phyloP scores from a whole-genome alignment of 495 filamentous ascomycete genomes.

The Niebla homalea region DNA sequence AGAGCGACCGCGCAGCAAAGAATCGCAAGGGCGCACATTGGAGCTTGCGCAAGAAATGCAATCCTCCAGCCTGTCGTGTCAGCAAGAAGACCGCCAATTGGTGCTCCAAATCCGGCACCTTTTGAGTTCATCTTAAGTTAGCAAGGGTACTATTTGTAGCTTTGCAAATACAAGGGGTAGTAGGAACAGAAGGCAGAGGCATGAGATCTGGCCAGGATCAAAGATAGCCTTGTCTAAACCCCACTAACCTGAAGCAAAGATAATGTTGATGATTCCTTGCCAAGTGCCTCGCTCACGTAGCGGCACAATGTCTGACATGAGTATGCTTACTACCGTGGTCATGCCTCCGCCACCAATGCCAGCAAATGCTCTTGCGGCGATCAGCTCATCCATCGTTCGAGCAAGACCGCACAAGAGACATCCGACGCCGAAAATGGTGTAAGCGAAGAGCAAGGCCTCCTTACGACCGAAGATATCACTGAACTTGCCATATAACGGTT shows the following conservation, averaged over 20 bases:
- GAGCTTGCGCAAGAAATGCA: constrained; percentile 62
- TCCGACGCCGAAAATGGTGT: constrained; percentile 14
- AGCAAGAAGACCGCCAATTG: constrained; percentile 37
- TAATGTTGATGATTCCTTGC: constrained; percentile 74
- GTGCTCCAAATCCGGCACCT: constrained; percentile 58
- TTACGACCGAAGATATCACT: constrained; percentile 18
- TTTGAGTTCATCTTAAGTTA: too few species aligned
- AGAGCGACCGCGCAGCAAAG: constrained; percentile 48
- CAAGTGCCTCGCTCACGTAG: constrained; percentile 66
- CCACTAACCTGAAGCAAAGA: constrained; percentile 39
- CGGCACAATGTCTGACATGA: constrained; percentile 65
- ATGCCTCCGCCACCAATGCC: constrained; percentile 79
- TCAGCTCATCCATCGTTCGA: constrained; percentile 16
- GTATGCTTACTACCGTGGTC: constrained; percentile 65
- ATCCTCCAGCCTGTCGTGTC: constrained; percentile 31
- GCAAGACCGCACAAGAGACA: constrained; percentile 17
- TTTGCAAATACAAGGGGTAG: not conserved
- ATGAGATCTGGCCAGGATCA: too few species aligned
- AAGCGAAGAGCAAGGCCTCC: constrained; percentile 13
- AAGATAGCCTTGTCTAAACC: too few species aligned
- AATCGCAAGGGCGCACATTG: constrained; percentile 56
- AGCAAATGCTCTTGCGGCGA: constrained; percentile 46
- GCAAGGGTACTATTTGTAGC: too few species aligned
- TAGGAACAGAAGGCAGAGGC: not conserved
- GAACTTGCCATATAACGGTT: constrained; percentile 16